Evolutionary conservation across 106 monocot species (phyloP).

Genomic region (Phalaenopsis aphrodite): DNA sequence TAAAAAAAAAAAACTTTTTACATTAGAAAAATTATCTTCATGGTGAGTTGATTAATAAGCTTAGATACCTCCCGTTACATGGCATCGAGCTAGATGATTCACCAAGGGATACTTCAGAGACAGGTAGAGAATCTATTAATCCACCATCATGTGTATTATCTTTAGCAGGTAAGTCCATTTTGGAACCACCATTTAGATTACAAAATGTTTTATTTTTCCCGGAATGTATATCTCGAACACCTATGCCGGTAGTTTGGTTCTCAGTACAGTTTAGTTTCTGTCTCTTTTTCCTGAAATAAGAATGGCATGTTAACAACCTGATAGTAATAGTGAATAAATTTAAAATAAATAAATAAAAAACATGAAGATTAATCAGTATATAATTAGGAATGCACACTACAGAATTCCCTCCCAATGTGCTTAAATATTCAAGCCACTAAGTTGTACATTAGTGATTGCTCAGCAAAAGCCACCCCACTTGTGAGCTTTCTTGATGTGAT

Average conservation of each 20-base stretch:
- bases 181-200: neutral
- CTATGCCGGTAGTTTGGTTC: neutral
- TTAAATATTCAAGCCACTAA: too few species aligned
- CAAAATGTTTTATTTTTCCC: neutral
- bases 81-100: neutral
- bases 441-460: too few species aligned
- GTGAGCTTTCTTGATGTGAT: too few species aligned
- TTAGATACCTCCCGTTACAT: neutral
- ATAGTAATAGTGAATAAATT: neutral
- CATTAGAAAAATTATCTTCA: neutral
- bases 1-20: neutral
- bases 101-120: neutral
- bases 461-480: too few species aligned
- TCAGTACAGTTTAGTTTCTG: neutral
- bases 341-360: neutral
- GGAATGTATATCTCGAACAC: neutral
- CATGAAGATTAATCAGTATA: neutral
- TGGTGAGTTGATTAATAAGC: neutral
- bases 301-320: neutral
- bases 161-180: neutral
- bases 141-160: neutral
- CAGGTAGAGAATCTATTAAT: neutral
- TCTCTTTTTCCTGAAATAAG: neutral
- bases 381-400: neutral
- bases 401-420: too few species aligned